A percentile compares a stretch with the other conserved stretches of the same genome.
Evolutionary conservation across 768 basidiomycete genomes (phyloP).

Genomic region (Termitomyces sp.): DNA sequence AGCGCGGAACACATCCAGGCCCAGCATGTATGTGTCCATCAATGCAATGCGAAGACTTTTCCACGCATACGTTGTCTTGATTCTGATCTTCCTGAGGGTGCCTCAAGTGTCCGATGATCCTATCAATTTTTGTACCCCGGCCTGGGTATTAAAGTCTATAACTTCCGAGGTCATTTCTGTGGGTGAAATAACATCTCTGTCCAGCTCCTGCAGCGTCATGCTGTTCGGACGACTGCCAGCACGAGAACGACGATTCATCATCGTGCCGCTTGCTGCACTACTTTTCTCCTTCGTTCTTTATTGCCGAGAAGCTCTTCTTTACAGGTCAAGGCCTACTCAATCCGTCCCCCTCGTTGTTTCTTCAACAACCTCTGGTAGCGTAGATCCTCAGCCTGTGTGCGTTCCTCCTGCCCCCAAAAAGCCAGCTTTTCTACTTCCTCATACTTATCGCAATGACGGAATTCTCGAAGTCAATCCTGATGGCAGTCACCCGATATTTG

Average conservation of each 20-base stretch:
- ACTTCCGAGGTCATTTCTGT: no score
- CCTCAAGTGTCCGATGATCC: no score
- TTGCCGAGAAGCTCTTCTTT: constrained; percentile 4
- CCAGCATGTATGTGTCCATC: no score
- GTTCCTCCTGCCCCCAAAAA: not conserved
- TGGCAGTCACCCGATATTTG: constrained; percentile 70
- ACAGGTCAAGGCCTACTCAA: not conserved
- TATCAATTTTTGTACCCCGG: no score
- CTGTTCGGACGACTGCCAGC: constrained; percentile 3
- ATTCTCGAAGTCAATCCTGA: constrained; percentile 36
- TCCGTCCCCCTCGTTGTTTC: not conserved
- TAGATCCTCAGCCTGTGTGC: constrained; percentile 4
- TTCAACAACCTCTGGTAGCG: not conserved
- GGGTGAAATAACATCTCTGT: no score
- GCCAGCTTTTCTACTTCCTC: constrained; percentile 21
- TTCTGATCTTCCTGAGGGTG: not conserved
- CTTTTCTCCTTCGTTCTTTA: constrained; percentile 13
- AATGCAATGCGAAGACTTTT: no score
- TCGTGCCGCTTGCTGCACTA: constrained; percentile 9
- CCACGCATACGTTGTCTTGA: not conserved
- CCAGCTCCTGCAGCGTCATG: constrained; percentile 1
- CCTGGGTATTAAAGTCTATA: no score
- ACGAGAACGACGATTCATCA: constrained; percentile 9
- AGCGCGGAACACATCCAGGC: no score
- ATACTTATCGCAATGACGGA: constrained; percentile 33